Percentiles rank a stretch among this genome's conserved stretches.
These are phyloP conservation scores for Pseudonitzschia multiseries DNA, from an alignment of 108 stramenopile genomes.

Conservation along the genomic window DNA sequence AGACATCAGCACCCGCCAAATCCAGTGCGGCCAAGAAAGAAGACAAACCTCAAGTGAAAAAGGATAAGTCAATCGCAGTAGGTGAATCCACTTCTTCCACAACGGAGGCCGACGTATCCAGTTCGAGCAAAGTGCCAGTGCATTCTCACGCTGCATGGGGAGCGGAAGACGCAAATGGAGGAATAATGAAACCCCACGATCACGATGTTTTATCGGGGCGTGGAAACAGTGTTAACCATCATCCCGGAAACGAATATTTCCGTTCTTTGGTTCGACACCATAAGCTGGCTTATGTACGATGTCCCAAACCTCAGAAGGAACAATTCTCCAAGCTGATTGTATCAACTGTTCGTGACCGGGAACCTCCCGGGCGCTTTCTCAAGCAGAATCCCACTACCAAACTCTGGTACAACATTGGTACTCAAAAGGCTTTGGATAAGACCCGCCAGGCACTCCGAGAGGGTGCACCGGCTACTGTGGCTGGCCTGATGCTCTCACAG, in stretches of 20 bases:
- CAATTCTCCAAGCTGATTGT: conserved; percentile 74
- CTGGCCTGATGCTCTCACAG: conserved; percentile 4
- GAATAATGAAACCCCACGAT: conserved; percentile 54
- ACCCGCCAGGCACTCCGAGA: conserved; percentile 84
- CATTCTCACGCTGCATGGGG: background rate
- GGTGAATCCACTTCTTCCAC: background rate
- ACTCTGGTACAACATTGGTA: conserved; percentile 84
- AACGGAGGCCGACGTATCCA: background rate
- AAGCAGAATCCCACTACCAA: conserved; percentile 79
- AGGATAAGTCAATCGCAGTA: background rate
- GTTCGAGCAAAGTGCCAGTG: background rate
- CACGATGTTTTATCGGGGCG: conserved; percentile 84
- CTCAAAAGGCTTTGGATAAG: conserved; percentile 86
- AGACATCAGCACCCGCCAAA: background rate
- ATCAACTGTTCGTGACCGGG: conserved; percentile 60
- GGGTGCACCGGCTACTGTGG: conserved; percentile 61
- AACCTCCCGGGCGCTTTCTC: conserved; percentile 80
- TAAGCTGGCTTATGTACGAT: conserved; percentile 76
- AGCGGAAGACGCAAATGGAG: conserved; percentile 5
- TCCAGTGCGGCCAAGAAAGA: background rate
- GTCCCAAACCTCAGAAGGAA: conserved; percentile 80
- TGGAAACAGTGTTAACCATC: conserved; percentile 84
- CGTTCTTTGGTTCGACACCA: conserved; percentile 68
- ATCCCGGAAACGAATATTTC: conserved; percentile 80
- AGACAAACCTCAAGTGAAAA: background rate